Base-by-base conservation (phyloP, 345 rosid species). In the Eucalyptus pauciflora region DNA sequence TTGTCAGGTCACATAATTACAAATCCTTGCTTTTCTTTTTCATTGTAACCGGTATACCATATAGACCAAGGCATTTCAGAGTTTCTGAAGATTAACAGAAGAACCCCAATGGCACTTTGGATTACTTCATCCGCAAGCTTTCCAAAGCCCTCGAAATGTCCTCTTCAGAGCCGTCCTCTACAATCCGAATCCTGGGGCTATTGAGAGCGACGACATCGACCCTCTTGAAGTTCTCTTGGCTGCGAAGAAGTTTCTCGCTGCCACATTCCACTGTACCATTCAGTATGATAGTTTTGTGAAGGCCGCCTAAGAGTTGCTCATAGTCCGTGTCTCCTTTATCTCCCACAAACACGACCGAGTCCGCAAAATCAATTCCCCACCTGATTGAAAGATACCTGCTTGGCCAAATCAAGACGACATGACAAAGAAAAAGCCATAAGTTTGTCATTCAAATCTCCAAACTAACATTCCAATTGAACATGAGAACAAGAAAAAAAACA, bases 301-400 rank as follows among this genome's bases (percentile, higher is more conserved):
- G 96, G 85, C 99, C 97, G 56, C 93, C 95, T 50, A 96, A 50
- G 89, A 96, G 92, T 89, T 92, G 94, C 88, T 96, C 97, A 58
- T 93, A 93, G 93, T 96, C 99, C 13, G 98, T 96, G 88, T 97
- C 99, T 86, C 99, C 98, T 89, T 86, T 93, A 88, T 94, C 99
- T 31, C 99, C 99, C 91, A 94, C 91, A 89, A 97, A 94, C 83
- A 96, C 90, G 27, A 94, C 93, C 88, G 93, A 89, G 88, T 92
- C 96, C 1, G 97, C 90, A 60, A 94, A 93, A 89, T 95, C 97
- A 60, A 95, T 92, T 88, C 96, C 98, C 99, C 99, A 96, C 88
- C 93, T 94, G 56, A 96, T 93, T 79, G 95, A 96, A 86, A 97
- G 97, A 88, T 97, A 97, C 95, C 98, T 97, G 93, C 91, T 91